Percentiles rank a stretch among this genome's conserved stretches.
These are phyloP conservation scores for Phaseolus coccineus DNA, from an alignment of 331 rosid genomes.

Conservation along the genomic window DNA sequence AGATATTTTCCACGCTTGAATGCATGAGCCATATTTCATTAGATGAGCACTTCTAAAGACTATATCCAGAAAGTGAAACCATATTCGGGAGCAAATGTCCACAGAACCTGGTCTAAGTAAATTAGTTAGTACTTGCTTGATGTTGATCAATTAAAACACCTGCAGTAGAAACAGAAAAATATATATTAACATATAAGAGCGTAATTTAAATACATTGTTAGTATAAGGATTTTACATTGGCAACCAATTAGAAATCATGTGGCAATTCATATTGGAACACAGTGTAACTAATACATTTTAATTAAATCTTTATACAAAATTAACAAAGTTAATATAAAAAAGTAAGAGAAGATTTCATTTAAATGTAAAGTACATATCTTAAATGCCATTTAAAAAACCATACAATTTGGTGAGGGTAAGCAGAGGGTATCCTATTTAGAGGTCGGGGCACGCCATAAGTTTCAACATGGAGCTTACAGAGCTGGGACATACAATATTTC, in stretches of 20 bases:
- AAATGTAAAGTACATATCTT: neutral
- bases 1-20: conserved; percentile 9
- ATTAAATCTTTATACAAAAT: neutral
- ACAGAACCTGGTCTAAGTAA: conserved; percentile 36
- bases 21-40: conserved; percentile 6
- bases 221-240: neutral
- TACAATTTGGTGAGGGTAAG: conserved; percentile 6
- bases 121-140: conserved; percentile 25
- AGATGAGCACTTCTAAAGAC: conserved; percentile 8
- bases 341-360: neutral
- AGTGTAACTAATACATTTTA: neutral
- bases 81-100: conserved; percentile 14
- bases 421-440: neutral
- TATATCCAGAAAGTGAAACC: conserved; percentile 9
- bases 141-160: conserved; percentile 45
- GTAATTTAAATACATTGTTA: neutral
- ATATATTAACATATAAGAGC: neutral
- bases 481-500: conserved; percentile 4
- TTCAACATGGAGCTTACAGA: conserved; percentile 2
- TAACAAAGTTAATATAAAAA: neutral
- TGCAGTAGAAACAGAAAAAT: conserved; percentile 2
- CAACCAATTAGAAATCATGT: too few relatives aligned
- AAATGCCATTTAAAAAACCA: conserved; percentile 19
- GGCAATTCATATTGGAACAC: neutral
- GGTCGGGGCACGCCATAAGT: conserved; percentile 1